phyloP scores from a whole-genome alignment of 805 yeast species.

The Yarrowia sp. region DNA sequence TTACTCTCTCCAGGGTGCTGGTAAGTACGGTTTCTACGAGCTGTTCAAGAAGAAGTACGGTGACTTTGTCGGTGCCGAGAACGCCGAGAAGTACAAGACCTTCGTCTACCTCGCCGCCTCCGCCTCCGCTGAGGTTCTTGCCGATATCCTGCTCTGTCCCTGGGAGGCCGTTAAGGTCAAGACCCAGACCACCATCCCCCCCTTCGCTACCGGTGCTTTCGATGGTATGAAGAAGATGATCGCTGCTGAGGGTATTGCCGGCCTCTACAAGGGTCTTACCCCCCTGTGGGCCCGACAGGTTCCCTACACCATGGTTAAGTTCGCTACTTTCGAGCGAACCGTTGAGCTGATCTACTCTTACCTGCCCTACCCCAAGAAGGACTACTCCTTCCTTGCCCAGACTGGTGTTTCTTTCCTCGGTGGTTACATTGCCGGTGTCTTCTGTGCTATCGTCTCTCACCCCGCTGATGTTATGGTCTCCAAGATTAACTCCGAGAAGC shows the following conservation, averaged over 20 bases:
- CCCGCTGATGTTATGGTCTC: conserved; percentile 95
- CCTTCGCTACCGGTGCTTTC: conserved; percentile 63
- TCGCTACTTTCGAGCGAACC: conserved; percentile 81
- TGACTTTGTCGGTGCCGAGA: conserved; percentile 61
- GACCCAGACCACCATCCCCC: conserved; percentile 85
- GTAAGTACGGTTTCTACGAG: conserved; percentile 87
- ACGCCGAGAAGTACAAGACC: conserved; percentile 63
- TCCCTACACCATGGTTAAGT: conserved; percentile 89
- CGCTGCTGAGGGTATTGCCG: conserved; percentile 62
- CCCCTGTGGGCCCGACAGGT: conserved; percentile 89
- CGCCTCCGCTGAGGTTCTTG: conserved; percentile 84
- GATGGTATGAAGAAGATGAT: conserved; percentile 67
- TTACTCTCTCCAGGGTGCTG: conserved; percentile 86
- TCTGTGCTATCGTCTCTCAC: conserved; percentile 85
- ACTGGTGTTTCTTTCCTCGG: conserved; percentile 85
- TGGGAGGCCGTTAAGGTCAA: conserved; percentile 85
- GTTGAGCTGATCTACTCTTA: conserved; percentile 72
- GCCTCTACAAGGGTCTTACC: conserved; percentile 76
- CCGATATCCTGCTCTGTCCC: conserved; percentile 82
- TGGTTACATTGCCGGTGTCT: conserved; percentile 88
- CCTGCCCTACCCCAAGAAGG: conserved; percentile 67
- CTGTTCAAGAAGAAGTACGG: conserved; percentile 73
- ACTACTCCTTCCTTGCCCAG: conserved; percentile 69
- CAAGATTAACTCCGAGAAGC: conserved; percentile 70
- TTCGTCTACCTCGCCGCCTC: conserved; percentile 73